Evolutionary conservation across 208 protist genomes (phyloP), one percentile per base, ranked within the genome.

Genomic region (Leishmania major): DNA sequence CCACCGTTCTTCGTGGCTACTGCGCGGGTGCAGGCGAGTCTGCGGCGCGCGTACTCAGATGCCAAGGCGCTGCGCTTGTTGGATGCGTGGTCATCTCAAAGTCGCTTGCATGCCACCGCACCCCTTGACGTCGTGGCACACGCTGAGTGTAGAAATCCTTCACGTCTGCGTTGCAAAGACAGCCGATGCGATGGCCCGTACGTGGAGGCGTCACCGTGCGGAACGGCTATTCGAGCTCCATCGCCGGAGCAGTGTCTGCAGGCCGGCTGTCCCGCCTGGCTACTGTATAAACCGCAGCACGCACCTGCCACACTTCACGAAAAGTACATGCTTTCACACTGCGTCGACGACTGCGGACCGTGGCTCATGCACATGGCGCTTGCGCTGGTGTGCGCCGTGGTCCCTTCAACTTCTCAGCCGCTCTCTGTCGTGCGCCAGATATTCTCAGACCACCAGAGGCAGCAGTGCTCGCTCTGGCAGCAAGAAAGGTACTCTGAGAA

Each of bases 1-100:
- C 82, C 78, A n/a, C 40, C 59, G 10, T 80, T 78, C 55, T 86
- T 82, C 57, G 73, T 82, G 0, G 55, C 82, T 22, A 60, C 62
- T 2, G 53, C 49, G 3, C 64, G 67, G 13, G 78, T 82, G 4
- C 35, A 22, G 3, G 60, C 71, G 19, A 62, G 62, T 59, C 0
- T 79, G 51, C 59, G 40, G 15, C 70, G 60, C 60, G 15, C n/a
- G 40, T 74, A 67, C 77, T 25, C 47, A 19, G 5, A 3, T 0
- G 77, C 81, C 5, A 45, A 59, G 37, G 74, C 25, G 1, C 5
- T 11, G 55, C 43, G 37, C 31, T 22, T 84, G 11, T 70, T 73
- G n/a, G 19, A 19, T 8, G 19, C 53, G 69, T 84, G 81, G 81
- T 19, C 28, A 53, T n/a, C 45, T 57, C 64, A 55, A 13, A 17